Evolutionary conservation across 2,329 filamentous ascomycete genomes (phyloP).

Genomic region (Colletotrichum brevisporum): DNA sequence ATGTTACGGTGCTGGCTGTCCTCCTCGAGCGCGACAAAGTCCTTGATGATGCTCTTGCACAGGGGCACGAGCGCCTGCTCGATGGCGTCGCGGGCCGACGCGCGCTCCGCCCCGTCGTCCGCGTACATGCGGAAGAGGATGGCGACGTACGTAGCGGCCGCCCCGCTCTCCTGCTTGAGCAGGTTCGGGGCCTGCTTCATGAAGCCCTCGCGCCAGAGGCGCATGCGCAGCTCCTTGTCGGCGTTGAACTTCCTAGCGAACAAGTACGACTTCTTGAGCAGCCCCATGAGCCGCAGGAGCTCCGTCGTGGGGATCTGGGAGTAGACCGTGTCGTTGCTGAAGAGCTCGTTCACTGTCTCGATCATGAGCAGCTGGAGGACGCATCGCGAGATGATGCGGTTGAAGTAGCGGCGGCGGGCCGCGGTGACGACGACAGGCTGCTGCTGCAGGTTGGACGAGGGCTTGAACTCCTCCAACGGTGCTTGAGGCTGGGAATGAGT

Average conservation of each 20-base stretch:
- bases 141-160: constrained; percentile 93
- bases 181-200: constrained; percentile 99
- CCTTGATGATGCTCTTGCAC: constrained; percentile 92
- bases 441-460: constrained; percentile 81
- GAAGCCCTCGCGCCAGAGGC: constrained; percentile 96
- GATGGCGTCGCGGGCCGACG: constrained; percentile 83
- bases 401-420: constrained; percentile 95
- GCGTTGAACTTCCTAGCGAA: constrained; percentile 99
- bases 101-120: constrained; percentile 86
- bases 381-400: constrained; percentile 98
- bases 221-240: constrained; percentile 94
- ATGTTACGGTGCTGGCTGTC: constrained; percentile 98
- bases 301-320: constrained; percentile 91
- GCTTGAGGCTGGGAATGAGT: constrained; percentile 53
- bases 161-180: constrained; percentile 95
- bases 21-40: constrained; percentile 89
- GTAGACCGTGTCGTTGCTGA: constrained; percentile 97
- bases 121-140: constrained; percentile 98
- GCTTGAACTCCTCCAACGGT: constrained; percentile 88
- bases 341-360: constrained; percentile 98
- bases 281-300: constrained; percentile 90
- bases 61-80: constrained; percentile 94
- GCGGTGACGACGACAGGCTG: constrained; percentile 94
- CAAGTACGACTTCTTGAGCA: constrained; percentile 95
- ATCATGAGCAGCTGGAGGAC: constrained; percentile 99